Conservation (phyloP, 768 basidiomycete species). For the Fomitopsis serialis region DNA sequence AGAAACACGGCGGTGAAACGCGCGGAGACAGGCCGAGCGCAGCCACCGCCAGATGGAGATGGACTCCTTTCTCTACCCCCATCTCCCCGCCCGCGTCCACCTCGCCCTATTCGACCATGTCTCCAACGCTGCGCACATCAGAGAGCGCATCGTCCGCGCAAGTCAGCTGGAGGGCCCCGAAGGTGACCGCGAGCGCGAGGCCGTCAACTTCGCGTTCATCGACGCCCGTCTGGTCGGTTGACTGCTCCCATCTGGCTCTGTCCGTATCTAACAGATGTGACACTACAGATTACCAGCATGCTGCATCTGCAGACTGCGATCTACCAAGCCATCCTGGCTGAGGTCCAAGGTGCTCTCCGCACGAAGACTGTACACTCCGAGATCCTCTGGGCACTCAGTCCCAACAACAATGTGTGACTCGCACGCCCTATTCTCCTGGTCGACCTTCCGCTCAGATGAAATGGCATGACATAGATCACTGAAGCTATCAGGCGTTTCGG, state of each 20-base stretch:
- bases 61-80: conserved; percentile 48
- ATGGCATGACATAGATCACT: conserved; percentile 54
- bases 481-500: conserved; percentile 88
- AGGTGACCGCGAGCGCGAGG: conserved; percentile 65
- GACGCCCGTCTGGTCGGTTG: conserved; percentile 73
- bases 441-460: not conserved
- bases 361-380: conserved; percentile 92
- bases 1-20: too few species aligned
- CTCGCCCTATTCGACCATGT: conserved; percentile 66
- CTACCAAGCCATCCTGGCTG: conserved; percentile 73
- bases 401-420: conserved; percentile 76
- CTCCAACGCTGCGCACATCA: conserved; percentile 53
- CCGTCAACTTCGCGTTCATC: conserved; percentile 89
- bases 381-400: conserved; percentile 81
- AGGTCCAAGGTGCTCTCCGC: conserved; percentile 50
- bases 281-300: conserved; percentile 67
- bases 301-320: conserved; percentile 82
- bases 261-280: not conserved
- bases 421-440: too few species aligned
- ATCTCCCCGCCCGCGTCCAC: conserved; percentile 48
- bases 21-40: not conserved
- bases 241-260: conserved; percentile 3
- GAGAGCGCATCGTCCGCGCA: conserved; percentile 66
- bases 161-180: conserved; percentile 50
- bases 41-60: conserved; percentile 39